Evolutionary conservation across 2,329 filamentous ascomycete genomes (phyloP).

Genomic region (Teratosphaeria nubilosa): DNA sequence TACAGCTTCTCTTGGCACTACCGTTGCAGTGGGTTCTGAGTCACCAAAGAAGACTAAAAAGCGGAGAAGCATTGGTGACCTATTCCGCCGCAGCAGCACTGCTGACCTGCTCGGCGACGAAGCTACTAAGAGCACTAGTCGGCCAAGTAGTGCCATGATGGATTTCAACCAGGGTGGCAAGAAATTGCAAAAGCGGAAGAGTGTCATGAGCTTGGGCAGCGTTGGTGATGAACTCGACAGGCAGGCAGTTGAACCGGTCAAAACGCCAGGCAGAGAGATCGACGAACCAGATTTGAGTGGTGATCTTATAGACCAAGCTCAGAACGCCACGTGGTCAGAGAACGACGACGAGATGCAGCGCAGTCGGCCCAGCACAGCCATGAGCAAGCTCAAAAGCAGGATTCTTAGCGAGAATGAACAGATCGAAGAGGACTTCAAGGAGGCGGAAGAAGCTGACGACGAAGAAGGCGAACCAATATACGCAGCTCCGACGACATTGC

Average conservation of each 20-base stretch:
- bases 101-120: slow-evolving; percentile 27
- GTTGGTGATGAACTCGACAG: slow-evolving; percentile 10
- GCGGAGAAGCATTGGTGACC: slow-evolving; percentile 21
- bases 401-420: slow-evolving; percentile 24
- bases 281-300: slow-evolving; percentile 8
- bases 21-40: background rate
- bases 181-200: slow-evolving; percentile 25
- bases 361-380: slow-evolving; percentile 7
- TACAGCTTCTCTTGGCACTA: slow-evolving; percentile 5
- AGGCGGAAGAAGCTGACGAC: slow-evolving; percentile 36
- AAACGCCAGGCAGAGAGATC: slow-evolving; percentile 11
- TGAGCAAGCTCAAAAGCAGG: slow-evolving; percentile 2
- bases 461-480: slow-evolving; percentile 43
- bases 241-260: slow-evolving; percentile 1
- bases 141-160: slow-evolving; percentile 20
- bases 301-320: slow-evolving; percentile 15
- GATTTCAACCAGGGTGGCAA: slow-evolving; percentile 23
- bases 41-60: slow-evolving; percentile 15
- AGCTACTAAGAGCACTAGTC: slow-evolving; percentile 18
- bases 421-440: slow-evolving; percentile 35
- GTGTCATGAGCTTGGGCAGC: slow-evolving; percentile 23
- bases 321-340: slow-evolving; percentile 24
- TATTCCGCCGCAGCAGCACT: slow-evolving; percentile 21
- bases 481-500: slow-evolving; percentile 74
- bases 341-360: slow-evolving; percentile 15